Conservation (phyloP, 768 basidiomycete species). For the Psilocybe subaeruginosa region DNA sequence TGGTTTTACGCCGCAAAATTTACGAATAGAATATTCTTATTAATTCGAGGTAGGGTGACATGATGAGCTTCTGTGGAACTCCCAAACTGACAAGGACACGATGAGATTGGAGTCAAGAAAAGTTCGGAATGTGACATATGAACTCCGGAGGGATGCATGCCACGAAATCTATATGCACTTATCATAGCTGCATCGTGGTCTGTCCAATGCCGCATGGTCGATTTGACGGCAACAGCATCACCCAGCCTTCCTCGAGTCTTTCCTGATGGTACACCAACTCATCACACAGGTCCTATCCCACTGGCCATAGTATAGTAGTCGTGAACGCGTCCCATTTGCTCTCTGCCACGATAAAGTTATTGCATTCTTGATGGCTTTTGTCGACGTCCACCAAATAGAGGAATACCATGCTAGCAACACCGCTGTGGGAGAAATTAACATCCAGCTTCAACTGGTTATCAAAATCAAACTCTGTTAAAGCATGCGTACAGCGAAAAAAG, state of each 20-base stretch:
- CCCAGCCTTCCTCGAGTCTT: too few relatives aligned
- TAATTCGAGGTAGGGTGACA: neutral
- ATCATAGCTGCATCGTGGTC: neutral
- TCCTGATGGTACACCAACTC: neutral
- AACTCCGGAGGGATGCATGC: neutral
- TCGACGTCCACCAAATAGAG: conserved; percentile 65
- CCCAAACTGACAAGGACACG: too few relatives aligned
- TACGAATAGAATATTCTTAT: neutral
- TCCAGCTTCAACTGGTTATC: neutral
- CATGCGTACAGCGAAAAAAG: conserved; percentile 64
- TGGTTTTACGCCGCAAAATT: neutral
- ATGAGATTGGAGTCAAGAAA: neutral
- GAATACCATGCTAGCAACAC: conserved; percentile 56
- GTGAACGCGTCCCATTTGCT: conserved; percentile 29
- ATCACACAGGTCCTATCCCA: neutral
- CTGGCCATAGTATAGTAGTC: neutral
- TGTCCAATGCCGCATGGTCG: neutral
- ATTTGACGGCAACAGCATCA: too few relatives aligned
- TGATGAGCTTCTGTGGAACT: too few relatives aligned
- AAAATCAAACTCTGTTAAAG: neutral
- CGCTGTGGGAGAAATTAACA: conserved; percentile 32
- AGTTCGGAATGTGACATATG: neutral
- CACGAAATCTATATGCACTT: conserved; percentile 1
- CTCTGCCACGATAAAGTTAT: conserved; percentile 63
- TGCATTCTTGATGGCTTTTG: conserved; percentile 67